phyloP scores from a whole-genome alignment of 805 yeast genomes.

The Candida ponderosae region DNA sequence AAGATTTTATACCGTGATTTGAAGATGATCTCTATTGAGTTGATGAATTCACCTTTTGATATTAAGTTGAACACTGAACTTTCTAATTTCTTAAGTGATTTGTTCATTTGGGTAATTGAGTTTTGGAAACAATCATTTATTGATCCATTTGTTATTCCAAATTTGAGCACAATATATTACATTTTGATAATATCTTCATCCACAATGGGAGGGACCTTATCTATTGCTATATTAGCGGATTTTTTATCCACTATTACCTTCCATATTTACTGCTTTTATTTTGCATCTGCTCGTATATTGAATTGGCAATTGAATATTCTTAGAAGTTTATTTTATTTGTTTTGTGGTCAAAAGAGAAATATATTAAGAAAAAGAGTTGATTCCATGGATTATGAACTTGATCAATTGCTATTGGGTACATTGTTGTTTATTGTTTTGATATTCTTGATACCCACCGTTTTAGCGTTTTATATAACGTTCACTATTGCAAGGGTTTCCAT shows the following conservation, averaged over 20 bases:
- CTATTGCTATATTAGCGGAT: conserved; percentile 62
- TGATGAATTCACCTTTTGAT: conserved; percentile 90
- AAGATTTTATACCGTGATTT: conserved; percentile 37
- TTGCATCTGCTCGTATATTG: conserved; percentile 72
- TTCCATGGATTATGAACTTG: conserved; percentile 74
- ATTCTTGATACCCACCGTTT: conserved; percentile 78
- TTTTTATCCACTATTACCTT: conserved; percentile 51
- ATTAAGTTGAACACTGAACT: conserved; percentile 84
- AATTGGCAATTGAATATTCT: conserved; percentile 64
- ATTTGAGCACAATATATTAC: conserved; percentile 22
- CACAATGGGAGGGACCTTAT: conserved; percentile 59
- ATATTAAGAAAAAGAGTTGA: conserved; percentile 81
- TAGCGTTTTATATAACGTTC: conserved; percentile 76
- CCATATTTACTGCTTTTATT: conserved; percentile 72
- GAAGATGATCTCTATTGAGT: conserved; percentile 50
- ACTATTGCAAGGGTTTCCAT: conserved; percentile 49
- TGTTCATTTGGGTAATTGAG: conserved; percentile 77
- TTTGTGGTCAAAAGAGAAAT: conserved; percentile 85
- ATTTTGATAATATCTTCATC: conserved; percentile 27
- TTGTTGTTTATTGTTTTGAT: conserved; percentile 72
- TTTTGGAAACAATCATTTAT: conserved; percentile 42
- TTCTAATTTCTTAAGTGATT: conserved; percentile 77
- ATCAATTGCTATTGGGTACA: conserved; percentile 84
- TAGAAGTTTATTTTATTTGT: conserved; percentile 70
- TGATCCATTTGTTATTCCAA: conserved; percentile 18